phyloP scores from a whole-genome alignment of 768 basidiomycete genomes.

The Leucogyrophana mollusca region DNA sequence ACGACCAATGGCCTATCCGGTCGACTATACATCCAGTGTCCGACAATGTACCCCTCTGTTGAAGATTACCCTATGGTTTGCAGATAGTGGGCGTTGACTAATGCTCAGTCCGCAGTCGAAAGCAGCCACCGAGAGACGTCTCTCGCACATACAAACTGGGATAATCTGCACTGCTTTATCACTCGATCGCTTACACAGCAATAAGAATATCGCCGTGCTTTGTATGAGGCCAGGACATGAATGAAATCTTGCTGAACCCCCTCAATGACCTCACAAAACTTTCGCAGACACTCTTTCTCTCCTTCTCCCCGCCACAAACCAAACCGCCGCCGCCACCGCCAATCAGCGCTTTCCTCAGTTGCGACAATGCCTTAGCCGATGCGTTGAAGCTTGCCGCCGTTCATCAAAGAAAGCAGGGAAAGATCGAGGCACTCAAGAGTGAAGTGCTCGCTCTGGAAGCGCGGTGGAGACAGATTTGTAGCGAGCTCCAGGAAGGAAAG shows the following conservation, averaged over 20 bases:
- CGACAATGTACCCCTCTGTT: not conserved
- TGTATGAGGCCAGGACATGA: conserved; percentile 36
- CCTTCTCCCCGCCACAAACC: conserved; percentile 65
- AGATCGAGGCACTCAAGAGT: conserved; percentile 66
- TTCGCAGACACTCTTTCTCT: conserved; percentile 68
- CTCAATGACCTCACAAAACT: conserved; percentile 61
- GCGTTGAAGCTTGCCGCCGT: conserved; percentile 63
- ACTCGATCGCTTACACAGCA: no score
- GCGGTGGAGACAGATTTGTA: conserved; percentile 68
- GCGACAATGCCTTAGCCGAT: conserved; percentile 62
- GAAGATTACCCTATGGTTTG: no score
- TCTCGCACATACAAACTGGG: no score
- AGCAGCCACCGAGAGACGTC: no score
- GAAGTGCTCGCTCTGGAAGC: conserved; percentile 70
- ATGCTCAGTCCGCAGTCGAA: no score
- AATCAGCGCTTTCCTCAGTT: conserved; percentile 53
- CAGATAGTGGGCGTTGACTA: no score
- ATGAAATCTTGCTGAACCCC: conserved; percentile 58
- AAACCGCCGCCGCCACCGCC: conserved; percentile 65
- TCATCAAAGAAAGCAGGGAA: conserved; percentile 76
- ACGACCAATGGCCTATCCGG: conserved; percentile 81
- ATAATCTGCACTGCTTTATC: no score
- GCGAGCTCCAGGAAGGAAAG: conserved; percentile 63
- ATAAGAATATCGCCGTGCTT: no score
- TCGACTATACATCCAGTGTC: conserved; percentile 35